A percentile compares a stretch with the other conserved stretches of the same genome.
These are phyloP conservation scores for Penicillium tannophilum DNA, from an alignment of 495 filamentous ascomycete genomes.

Conservation along the genomic window DNA sequence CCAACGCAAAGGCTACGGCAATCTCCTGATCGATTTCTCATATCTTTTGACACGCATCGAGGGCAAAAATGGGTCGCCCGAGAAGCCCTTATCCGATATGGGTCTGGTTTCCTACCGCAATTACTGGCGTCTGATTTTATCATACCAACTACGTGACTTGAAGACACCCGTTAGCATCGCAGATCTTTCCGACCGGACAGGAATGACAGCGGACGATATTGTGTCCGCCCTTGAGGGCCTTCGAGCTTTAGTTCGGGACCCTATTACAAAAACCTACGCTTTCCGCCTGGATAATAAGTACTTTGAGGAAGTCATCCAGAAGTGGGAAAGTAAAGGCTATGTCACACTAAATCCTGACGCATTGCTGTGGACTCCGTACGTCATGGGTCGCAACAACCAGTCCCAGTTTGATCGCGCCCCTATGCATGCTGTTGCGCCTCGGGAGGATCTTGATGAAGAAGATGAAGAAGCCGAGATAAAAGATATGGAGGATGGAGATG, in stretches of 20 bases:
- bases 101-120: conserved; percentile 95
- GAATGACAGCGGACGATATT: conserved; percentile 95
- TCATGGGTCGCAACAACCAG: conserved; percentile 88
- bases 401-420: conserved; percentile 80
- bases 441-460: conserved; percentile 67
- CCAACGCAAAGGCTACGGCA: conserved; percentile 95
- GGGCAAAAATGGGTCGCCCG: conserved; percentile 91
- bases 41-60: conserved; percentile 93
- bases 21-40: conserved; percentile 95
- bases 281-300: conserved; percentile 81
- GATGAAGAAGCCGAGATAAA: conserved; percentile 56
- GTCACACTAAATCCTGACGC: conserved; percentile 79
- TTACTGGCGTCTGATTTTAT: conserved; percentile 90
- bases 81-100: conserved; percentile 98
- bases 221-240: conserved; percentile 89
- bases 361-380: conserved; percentile 94
- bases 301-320: conserved; percentile 79
- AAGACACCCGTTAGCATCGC: conserved; percentile 69
- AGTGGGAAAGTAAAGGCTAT: conserved; percentile 85
- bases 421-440: conserved; percentile 84
- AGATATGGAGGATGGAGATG: conserved; percentile 33
- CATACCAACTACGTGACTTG: conserved; percentile 72
- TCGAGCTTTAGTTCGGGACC: conserved; percentile 85
- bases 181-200: conserved; percentile 85
- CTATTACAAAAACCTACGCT: conserved; percentile 83